Evolutionary conservation across 768 basidiomycete genomes (phyloP), one percentile per base, ranked within the genome.

Genomic region (Podaxis sp.): DNA sequence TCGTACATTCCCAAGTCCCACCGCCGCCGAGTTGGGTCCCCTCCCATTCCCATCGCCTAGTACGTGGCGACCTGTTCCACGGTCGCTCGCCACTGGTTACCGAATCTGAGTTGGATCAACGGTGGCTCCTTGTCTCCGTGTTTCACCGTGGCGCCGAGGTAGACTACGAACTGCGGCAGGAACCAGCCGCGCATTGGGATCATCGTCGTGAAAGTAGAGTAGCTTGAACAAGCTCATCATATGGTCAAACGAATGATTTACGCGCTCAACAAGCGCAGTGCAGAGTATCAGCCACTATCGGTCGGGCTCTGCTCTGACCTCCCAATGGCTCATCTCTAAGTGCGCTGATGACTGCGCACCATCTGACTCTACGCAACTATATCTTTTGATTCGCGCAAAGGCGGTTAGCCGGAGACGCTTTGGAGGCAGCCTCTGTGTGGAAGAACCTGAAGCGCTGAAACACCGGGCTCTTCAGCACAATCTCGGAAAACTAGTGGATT

Each of bases 81-180:
- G 51, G 37, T 38, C 17, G n/a, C 36, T 24, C 24, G 49, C n/a
- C n/a, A 27, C n/a, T 52, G n/a, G 53, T 36, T 22, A 37, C 53
- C n/a, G 53, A 37, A 55, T 55, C 36, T 19, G n/a, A 37, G 51
- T 38, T 36, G 19, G 53, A 55, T 37, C 52, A 19, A 9, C 17
- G 17, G 53, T 37, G 1, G 17, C 53, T 37, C 53, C 37, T 36
- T 15, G 53, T 36, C 33, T 4, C 53, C 53, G 37, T 38, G 53
- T 55, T 55, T 55, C 53, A 55, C 53, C 53, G 17, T 55, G 53
- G 53, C 36, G 53, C 53, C 27, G 53, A 55, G 37, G 29, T 38
- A n/a, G 33, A 55, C 36, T n/a, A 11, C 19, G 17, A 55, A 33
- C 33, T 33, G 8, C 33, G 9, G 33, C 33, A 33, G 33, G 33